Evolutionary conservation across 768 basidiomycete genomes (phyloP).

Genomic region (Phaeolepiota aurea): DNA sequence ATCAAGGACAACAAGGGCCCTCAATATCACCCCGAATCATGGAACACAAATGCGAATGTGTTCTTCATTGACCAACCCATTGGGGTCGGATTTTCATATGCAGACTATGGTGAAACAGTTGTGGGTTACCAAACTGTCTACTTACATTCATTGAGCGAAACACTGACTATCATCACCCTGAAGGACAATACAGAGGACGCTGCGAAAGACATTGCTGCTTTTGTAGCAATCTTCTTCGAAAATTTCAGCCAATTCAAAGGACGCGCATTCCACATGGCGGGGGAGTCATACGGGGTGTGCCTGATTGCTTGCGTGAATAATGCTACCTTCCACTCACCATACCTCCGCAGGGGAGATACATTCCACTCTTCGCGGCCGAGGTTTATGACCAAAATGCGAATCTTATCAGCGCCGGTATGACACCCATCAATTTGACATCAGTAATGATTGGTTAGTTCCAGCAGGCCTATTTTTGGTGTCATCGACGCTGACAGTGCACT

Average conservation of each 20-base stretch:
- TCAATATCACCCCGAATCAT: conserved; percentile 48
- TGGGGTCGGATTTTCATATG: conserved; percentile 56
- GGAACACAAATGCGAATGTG: conserved; percentile 61
- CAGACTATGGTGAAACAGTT: conserved; percentile 53
- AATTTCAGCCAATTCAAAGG: conserved; percentile 67
- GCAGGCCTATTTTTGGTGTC: not conserved
- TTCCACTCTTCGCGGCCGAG: conserved; percentile 69
- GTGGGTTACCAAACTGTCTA: conserved; percentile 21
- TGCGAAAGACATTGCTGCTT: conserved; percentile 62
- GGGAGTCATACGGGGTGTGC: conserved; percentile 73
- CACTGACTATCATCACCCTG: too few species aligned
- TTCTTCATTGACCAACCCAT: conserved; percentile 59
- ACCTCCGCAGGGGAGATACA: conserved; percentile 47
- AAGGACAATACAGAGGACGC: conserved; percentile 61
- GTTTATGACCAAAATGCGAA: conserved; percentile 66
- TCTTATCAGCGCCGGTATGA: conserved; percentile 41
- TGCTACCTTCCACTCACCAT: not conserved
- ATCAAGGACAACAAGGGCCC: conserved; percentile 43
- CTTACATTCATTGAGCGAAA: not conserved
- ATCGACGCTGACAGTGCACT: not conserved
- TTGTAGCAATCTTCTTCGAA: conserved; percentile 68
- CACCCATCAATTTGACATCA: conserved; percentile 57
- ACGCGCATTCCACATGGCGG: conserved; percentile 53
- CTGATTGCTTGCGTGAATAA: not conserved
- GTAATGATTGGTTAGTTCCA: conserved; percentile 53